These are phyloP conservation scores for Aspergillus cejpii DNA, from an alignment of 2,329 filamentous ascomycete genomes.

Conservation along the genomic window DNA sequence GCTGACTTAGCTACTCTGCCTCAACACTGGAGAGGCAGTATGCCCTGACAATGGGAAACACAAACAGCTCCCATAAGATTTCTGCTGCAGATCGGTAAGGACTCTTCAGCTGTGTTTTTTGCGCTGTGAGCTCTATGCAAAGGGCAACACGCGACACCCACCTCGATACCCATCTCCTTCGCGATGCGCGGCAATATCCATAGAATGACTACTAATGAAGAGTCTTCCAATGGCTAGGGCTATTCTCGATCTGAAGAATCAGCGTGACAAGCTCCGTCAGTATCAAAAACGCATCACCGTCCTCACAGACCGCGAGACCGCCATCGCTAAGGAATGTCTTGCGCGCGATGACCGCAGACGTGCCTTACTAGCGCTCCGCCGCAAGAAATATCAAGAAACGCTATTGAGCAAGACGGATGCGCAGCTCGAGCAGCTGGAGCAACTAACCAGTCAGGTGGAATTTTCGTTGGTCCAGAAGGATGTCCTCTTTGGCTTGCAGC, in stretches of 20 bases:
- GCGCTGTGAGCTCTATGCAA: not conserved
- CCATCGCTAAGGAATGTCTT: constrained; percentile 76
- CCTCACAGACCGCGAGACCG: constrained; percentile 80
- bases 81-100: constrained; percentile 76
- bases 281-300: constrained; percentile 87
- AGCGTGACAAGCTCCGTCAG: constrained; percentile 93
- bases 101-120: not conserved
- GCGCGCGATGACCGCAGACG: constrained; percentile 69
- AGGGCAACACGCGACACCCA: not conserved
- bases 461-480: constrained; percentile 97
- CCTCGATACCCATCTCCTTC: constrained; percentile 10
- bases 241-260: constrained; percentile 94
- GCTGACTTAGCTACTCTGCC: not conserved
- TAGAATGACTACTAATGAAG: not conserved
- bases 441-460: constrained; percentile 80
- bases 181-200: not conserved
- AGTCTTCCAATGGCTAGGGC: constrained; percentile 52
- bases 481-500: constrained; percentile 83
- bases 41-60: constrained; percentile 55
- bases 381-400: constrained; percentile 95
- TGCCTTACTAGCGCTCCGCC: constrained; percentile 78
- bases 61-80: constrained; percentile 57
- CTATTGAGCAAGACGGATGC: constrained; percentile 82
- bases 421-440: constrained; percentile 89
- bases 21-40: too few species aligned